A percentile compares a stretch with the other conserved stretches of the same genome.
phyloP scores from a whole-genome alignment of 768 basidiomycete genomes.

The Fomitopsis serialis region DNA sequence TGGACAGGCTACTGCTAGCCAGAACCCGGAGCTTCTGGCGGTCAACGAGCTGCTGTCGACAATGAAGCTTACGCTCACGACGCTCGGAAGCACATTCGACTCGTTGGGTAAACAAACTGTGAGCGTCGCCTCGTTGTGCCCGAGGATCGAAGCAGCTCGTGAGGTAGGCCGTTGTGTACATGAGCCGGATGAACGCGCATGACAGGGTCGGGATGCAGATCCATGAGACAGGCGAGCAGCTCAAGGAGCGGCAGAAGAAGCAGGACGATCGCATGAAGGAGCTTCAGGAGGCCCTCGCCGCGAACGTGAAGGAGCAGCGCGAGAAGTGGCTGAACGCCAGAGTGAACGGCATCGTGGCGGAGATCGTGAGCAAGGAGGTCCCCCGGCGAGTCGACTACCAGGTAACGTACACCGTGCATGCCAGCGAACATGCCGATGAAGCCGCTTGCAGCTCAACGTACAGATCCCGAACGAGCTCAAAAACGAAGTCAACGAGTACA shows the following conservation, averaged over 20 bases:
- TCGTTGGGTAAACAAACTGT: neutral
- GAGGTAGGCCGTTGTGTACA: neutral
- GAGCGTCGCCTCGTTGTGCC: neutral
- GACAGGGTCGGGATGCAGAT: neutral
- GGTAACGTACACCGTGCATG: neutral
- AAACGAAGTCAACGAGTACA: neutral
- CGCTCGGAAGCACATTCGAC: conserved; percentile 1
- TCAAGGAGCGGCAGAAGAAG: neutral
- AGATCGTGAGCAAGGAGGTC: neutral
- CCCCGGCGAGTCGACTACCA: neutral
- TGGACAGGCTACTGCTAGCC: too few species aligned
- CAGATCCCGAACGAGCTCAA: neutral
- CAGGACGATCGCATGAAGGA: conserved; percentile 2
- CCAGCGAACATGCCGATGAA: neutral
- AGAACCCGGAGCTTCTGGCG: neutral
- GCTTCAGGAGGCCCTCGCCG: neutral
- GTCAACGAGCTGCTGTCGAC: neutral
- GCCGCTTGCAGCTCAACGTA: neutral
- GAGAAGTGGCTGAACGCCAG: neutral
- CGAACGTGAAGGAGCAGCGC: neutral
- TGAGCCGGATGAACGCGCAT: neutral
- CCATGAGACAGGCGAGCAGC: neutral
- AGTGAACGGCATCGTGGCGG: neutral
- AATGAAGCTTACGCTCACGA: neutral
- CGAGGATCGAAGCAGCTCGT: neutral